These are phyloP conservation scores for Amauroascus verrucosus DNA, from an alignment of 2,329 filamentous ascomycete genomes.

Conservation along the genomic window DNA sequence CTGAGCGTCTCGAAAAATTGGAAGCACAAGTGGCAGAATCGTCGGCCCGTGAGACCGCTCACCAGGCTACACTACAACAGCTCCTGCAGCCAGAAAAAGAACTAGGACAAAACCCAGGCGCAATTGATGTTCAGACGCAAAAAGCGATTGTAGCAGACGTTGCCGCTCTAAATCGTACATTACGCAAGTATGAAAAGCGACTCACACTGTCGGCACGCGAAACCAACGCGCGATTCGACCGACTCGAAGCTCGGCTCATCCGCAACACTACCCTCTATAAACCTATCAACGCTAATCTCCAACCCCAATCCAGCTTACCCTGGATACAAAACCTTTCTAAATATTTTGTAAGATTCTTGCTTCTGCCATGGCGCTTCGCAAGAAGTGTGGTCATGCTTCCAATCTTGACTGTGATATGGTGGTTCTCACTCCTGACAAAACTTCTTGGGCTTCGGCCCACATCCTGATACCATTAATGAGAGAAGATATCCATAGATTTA, in stretches of 20 bases:
- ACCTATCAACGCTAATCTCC: not conserved
- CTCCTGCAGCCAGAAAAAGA: conserved; percentile 23
- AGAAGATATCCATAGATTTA: not conserved
- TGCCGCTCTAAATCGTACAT: conserved; percentile 76
- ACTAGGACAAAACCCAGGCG: conserved; percentile 22
- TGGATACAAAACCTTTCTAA: not conserved
- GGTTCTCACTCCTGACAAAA: conserved; percentile 60
- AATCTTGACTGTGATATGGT: not conserved
- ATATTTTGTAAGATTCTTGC: conserved; percentile 23
- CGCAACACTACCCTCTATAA: conserved; percentile 43
- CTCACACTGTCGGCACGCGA: conserved; percentile 63
- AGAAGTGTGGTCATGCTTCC: not conserved
- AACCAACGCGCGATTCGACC: conserved; percentile 62
- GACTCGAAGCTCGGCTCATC: conserved; percentile 59
- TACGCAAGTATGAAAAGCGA: conserved; percentile 85
- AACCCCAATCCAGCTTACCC: not conserved
- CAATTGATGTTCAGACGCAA: conserved; percentile 24
- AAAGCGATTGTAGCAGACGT: conserved; percentile 66
- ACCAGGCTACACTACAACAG: conserved; percentile 29
- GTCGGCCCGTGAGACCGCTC: conserved; percentile 24
- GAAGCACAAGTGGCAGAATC: conserved; percentile 46
- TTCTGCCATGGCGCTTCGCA: not conserved
- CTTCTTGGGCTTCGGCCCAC: conserved; percentile 46
- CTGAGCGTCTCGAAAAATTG: conserved; percentile 57
- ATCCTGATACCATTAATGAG: not conserved